Evolutionary conservation across 2,329 filamentous ascomycete species (phyloP), one percentile per base, ranked within the genome.

Genomic region (Aspergillus brunneoviolaceus): DNA sequence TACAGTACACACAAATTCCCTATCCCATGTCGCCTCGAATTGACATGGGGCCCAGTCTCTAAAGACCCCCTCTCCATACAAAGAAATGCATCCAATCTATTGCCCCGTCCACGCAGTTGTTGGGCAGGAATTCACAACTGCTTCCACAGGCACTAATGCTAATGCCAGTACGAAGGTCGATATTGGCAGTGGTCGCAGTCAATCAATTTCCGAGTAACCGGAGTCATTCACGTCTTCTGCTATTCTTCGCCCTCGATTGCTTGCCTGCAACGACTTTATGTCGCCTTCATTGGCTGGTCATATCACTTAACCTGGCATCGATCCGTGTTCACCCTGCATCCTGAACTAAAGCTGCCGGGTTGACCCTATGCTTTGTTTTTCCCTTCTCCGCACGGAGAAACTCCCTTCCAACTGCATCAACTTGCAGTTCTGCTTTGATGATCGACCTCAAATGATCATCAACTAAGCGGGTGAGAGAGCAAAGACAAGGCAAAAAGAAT

Each of bases 121-220:
- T 66, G 67, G 67, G 72, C 71, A 74, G 66, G 66, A 70, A 74
- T 69, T 54, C 49, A 58, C 57, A 51, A 62, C 59, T 66, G 59
- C 54, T 56, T 54, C 47, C 27, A 33, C 7, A 16, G n/a, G 50
- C 52, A 45, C 29, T 59, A 31, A 47, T 55, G n/a, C 42, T 55
- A 48, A 52, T 55, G 52, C 39, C 39, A 45, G 39, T 19, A 12
- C 16, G 14, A n/a, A 19, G 2, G 14, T 19, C 39, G 14, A 45
- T 19, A 45, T 31, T 48, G 52, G 42, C 47, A 33, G 47, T 52
- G 50, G 25, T 27, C 25, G 52, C 27, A 53, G 50, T 52, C 49
- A 39, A 45, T 21, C 53, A 53, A 31, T 23, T 53, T 59, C 57
- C 51, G 35, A 35, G 49, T 29, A 42, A 55, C 52, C 52, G 31